Percentiles rank a stretch among this genome's conserved stretches.
Conservation (phyloP, 495 filamentous ascomycete genomes). For the Penicillium herquei region DNA sequence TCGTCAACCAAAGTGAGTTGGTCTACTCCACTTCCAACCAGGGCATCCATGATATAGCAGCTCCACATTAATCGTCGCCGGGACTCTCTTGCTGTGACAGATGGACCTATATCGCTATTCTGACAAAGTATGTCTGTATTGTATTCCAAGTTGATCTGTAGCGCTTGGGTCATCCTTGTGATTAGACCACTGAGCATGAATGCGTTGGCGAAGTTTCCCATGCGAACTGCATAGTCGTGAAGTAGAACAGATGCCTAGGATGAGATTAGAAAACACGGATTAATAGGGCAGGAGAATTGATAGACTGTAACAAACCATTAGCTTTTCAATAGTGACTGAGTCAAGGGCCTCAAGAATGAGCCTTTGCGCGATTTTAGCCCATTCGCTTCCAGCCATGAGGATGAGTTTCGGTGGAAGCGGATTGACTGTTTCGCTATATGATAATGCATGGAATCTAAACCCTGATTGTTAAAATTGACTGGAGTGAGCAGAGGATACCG, state of each 20-base stretch:
- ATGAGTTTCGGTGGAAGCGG: slow-evolving; percentile 14
- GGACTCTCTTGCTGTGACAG: slow-evolving; percentile 25
- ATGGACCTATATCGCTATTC: slow-evolving; percentile 16
- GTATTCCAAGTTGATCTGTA: slow-evolving; percentile 37
- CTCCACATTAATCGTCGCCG: slow-evolving; percentile 40
- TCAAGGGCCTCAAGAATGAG: slow-evolving; percentile 31
- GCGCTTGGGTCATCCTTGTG: slow-evolving; percentile 36
- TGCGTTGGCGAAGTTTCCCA: slow-evolving; percentile 35
- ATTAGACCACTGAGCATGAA: slow-evolving; percentile 39
- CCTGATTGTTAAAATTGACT: not conserved
- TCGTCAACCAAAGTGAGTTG: slow-evolving; percentile 34
- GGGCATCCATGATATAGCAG: slow-evolving; percentile 38
- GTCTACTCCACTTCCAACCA: slow-evolving; percentile 34
- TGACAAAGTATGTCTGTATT: slow-evolving; percentile 35
- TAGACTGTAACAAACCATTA: slow-evolving; percentile 21
- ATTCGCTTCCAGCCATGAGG: slow-evolving; percentile 24
- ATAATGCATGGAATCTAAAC: slow-evolving; percentile 25
- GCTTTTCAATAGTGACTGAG: slow-evolving; percentile 32
- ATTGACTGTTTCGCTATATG: slow-evolving; percentile 19
- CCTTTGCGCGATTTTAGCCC: slow-evolving; percentile 29
- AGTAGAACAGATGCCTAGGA: slow-evolving; percentile 29
- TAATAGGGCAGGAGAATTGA: not conserved
- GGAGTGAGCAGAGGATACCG: no score
- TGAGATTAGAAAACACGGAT: not conserved
- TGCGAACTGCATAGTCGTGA: slow-evolving; percentile 32